Evolutionary conservation across 83 land plant genomes (phyloP).

Genomic region (Picea abies): DNA sequence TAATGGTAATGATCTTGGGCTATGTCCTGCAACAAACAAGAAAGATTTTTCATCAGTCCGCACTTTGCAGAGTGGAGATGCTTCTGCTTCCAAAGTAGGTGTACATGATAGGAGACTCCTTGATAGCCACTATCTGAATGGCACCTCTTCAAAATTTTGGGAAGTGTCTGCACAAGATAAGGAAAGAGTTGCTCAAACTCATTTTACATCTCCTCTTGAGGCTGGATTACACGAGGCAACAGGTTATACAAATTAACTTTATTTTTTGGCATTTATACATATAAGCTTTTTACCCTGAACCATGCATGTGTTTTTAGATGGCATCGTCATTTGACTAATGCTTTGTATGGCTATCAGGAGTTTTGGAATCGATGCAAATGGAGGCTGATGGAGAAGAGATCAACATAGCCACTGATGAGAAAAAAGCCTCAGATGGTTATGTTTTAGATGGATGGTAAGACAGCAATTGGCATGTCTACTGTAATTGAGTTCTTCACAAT

Average conservation of each 20-base stretch:
- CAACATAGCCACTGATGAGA: background rate
- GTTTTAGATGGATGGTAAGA: slow-evolving; percentile 70
- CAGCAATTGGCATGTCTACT: background rate
- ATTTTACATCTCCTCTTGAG: background rate
- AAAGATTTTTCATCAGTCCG: background rate
- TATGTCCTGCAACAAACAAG: background rate
- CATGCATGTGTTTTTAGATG: too few relatives aligned
- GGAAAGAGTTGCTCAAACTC: background rate
- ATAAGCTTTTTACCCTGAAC: background rate
- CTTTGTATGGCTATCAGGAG: slow-evolving; percentile 63
- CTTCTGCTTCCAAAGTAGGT: background rate
- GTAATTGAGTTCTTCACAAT: background rate
- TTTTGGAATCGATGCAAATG: slow-evolving; percentile 11
- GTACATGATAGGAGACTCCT: background rate
- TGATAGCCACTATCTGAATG: background rate
- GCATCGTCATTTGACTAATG: slow-evolving; percentile 3
- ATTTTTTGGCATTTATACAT: slow-evolving; percentile 4
- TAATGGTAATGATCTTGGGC: background rate
- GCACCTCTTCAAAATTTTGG: background rate
- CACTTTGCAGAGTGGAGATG: background rate
- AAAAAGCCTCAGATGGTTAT: slow-evolving; percentile 41
- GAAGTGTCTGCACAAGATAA: background rate
- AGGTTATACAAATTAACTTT: background rate
- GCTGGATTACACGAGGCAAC: background rate
- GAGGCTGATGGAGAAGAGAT: background rate